Evolutionary conservation across 1,284 basidiomycete species (phyloP).

Genomic region (Ceratobasidium theobromae): DNA sequence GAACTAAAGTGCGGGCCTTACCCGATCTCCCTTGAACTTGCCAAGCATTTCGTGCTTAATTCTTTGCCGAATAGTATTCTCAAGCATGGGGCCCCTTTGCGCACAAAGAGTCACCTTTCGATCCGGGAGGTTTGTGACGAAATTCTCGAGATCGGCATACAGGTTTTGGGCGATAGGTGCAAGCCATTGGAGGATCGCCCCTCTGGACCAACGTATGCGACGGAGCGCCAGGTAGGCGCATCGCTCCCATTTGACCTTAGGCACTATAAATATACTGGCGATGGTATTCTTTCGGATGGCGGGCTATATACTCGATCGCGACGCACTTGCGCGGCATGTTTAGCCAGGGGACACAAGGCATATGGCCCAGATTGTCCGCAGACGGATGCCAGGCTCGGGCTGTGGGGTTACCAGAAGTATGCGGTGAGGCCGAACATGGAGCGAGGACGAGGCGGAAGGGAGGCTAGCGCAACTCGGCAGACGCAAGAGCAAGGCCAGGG

Average conservation of each 20-base stretch:
- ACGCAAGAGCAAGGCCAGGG: too few relatives aligned
- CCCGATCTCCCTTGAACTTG: not conserved
- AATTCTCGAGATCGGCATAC: not conserved
- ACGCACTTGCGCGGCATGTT: conserved; percentile 10
- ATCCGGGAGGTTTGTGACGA: not conserved
- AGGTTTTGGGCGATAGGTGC: not conserved
- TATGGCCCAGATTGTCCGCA: conserved; percentile 8
- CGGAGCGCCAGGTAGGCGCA: not conserved
- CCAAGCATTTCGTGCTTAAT: not conserved
- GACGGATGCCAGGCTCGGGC: conserved; percentile 4
- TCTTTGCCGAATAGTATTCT: conserved; percentile 1
- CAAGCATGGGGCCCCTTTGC: not conserved
- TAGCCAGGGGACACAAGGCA: conserved; percentile 3
- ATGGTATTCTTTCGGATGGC: not conserved
- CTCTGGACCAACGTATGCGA: not conserved
- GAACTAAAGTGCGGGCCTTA: not conserved
- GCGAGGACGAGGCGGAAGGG: too few relatives aligned
- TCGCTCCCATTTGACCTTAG: conserved; percentile 6
- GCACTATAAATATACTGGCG: conserved; percentile 13
- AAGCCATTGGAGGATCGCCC: not conserved
- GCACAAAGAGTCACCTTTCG: not conserved
- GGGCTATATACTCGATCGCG: not conserved
- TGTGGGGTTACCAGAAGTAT: not conserved
- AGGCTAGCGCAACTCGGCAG: too few relatives aligned
- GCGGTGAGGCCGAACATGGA: not conserved